Evolutionary conservation across 169 alveolate species (phyloP).

Genomic region (Besnoitia besnoiti): DNA sequence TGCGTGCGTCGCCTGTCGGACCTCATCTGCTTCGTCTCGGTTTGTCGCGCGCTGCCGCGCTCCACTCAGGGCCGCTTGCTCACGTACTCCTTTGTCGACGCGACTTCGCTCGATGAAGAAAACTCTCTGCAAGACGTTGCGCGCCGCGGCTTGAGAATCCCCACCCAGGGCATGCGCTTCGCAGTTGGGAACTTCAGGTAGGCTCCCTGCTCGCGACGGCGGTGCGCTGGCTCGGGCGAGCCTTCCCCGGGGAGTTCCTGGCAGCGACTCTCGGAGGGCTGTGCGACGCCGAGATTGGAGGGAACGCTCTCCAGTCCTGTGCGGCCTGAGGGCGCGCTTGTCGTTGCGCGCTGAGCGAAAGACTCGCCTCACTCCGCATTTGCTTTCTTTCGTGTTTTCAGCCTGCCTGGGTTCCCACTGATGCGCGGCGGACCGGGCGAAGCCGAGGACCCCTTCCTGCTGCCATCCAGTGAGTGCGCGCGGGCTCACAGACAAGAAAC

Average conservation of each 20-base stretch:
- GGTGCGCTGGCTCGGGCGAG: too few relatives aligned
- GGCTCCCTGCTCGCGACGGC: too few relatives aligned
- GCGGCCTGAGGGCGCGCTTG: too few relatives aligned
- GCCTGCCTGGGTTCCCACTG: slow-evolving; percentile 61
- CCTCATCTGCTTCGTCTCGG: too few relatives aligned
- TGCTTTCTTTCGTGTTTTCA: not conserved
- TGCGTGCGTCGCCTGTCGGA: too few relatives aligned
- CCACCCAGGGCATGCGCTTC: slow-evolving; percentile 83
- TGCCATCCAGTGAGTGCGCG: not conserved
- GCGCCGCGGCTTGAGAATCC: slow-evolving; percentile 85
- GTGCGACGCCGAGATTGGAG: too few relatives aligned
- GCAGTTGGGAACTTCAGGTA: slow-evolving; percentile 88
- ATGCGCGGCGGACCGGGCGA: slow-evolving; percentile 56
- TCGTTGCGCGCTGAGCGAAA: too few relatives aligned
- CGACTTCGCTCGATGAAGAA: slow-evolving; percentile 82
- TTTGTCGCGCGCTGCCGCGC: not conserved
- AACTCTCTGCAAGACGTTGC: slow-evolving; percentile 88
- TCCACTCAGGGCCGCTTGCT: slow-evolving; percentile 77
- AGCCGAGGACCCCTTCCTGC: slow-evolving; percentile 43
- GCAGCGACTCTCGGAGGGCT: too few relatives aligned
- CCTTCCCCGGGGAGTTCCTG: too few relatives aligned
- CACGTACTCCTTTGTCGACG: slow-evolving; percentile 84
- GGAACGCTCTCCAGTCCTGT: too few relatives aligned
- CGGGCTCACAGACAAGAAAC: not conserved
- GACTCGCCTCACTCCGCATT: too few relatives aligned